phyloP scores from a whole-genome alignment of 148 eudicot genomes.

The Camellia japonica region DNA sequence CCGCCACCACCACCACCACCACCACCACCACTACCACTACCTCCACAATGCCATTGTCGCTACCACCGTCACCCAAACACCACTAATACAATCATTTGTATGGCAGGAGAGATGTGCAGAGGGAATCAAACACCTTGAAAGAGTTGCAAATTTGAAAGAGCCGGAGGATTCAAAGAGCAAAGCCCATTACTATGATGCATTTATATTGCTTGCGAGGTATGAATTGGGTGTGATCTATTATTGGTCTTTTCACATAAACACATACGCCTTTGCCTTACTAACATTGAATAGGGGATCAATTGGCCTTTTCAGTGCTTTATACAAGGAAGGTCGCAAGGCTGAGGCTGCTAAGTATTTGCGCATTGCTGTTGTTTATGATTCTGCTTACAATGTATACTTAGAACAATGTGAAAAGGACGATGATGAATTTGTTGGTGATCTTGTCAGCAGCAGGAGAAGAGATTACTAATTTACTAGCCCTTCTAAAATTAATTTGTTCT shows the following conservation, averaged over 20 bases:
- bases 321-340: conserved; percentile 47
- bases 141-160: conserved; percentile 59
- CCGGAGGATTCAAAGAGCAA: conserved; percentile 66
- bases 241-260: background rate
- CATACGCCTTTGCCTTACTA: no score
- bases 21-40: no score
- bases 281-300: background rate
- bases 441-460: conserved; percentile 62
- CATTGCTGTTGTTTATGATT: conserved; percentile 49
- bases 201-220: conserved; percentile 68
- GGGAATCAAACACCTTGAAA: conserved; percentile 68
- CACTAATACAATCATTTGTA: background rate
- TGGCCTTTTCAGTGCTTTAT: conserved; percentile 49
- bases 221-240: conserved; percentile 15
- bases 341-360: conserved; percentile 62
- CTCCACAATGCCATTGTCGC: no score
- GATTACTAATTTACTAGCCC: conserved; percentile 41
- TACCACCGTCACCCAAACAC: no score
- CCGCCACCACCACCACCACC: no score
- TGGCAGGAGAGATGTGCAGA: conserved; percentile 60
- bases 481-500: background rate
- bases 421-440: conserved; percentile 52
- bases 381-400: conserved; percentile 36
- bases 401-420: conserved; percentile 43
- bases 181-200: conserved; percentile 70